A percentile compares a stretch with the other conserved stretches of the same genome.
phyloP scores from a whole-genome alignment of 768 basidiomycete genomes.

The Leccinum pellstonianum region DNA sequence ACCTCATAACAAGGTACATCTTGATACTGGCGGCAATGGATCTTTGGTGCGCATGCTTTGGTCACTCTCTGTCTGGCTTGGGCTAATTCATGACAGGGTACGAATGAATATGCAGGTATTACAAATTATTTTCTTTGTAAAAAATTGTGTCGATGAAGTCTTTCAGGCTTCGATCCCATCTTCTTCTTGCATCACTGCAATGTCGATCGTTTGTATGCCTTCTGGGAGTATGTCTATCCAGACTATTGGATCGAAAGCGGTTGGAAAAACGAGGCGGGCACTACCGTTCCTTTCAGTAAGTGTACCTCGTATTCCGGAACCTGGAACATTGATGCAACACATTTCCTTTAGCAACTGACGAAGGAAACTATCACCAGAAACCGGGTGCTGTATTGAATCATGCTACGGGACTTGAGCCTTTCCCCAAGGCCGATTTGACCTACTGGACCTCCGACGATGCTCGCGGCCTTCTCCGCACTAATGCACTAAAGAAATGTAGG shows the following conservation, averaged over 20 bases:
- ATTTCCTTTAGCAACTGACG: neutral
- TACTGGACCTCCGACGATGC: constrained; percentile 19
- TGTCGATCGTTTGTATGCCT: constrained; percentile 19
- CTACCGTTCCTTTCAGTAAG: constrained; percentile 10
- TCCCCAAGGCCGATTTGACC: constrained; percentile 3
- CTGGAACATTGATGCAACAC: neutral
- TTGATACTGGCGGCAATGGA: constrained; percentile 18
- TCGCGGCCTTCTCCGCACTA: constrained; percentile 5
- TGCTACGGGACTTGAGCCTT: constrained; percentile 7
- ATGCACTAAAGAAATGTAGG: constrained; percentile 8
- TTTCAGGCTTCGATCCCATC: constrained; percentile 17
- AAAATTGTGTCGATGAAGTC: neutral
- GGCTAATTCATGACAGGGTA: constrained; percentile 5
- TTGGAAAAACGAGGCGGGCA: constrained; percentile 11
- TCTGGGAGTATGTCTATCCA: constrained; percentile 25
- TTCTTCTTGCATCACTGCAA: constrained; percentile 22
- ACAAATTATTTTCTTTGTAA: neutral
- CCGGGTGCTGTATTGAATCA: neutral
- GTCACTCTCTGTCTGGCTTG: neutral
- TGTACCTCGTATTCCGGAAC: neutral
- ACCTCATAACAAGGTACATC: constrained; percentile 20
- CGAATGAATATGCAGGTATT: constrained; percentile 23
- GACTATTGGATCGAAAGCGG: constrained; percentile 9
- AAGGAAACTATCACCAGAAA: constrained; percentile 5
- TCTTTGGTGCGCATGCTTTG: constrained; percentile 12